phyloP scores from a whole-genome alignment of 306 rosid genomes.

The Benincasa hispida region DNA sequence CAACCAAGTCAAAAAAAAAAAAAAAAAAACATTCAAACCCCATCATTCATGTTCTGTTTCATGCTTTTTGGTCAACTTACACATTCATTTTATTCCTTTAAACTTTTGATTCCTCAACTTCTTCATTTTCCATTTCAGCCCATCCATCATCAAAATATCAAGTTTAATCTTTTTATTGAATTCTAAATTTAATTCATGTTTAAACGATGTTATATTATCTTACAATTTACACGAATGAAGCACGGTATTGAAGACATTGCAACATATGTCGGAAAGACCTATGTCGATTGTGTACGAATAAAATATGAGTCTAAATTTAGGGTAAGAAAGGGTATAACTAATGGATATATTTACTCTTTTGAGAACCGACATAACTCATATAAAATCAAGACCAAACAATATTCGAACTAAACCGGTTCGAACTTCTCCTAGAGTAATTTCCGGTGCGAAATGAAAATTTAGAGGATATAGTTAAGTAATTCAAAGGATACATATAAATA shows the following conservation, averaged over 20 bases:
- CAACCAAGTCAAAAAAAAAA: neutral
- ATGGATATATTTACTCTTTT: neutral
- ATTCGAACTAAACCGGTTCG: neutral
- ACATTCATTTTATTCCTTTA: neutral
- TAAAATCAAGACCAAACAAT: neutral
- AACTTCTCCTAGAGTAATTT: neutral
- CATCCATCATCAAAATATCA: neutral
- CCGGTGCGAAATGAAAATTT: neutral
- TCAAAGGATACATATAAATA: too few relatives aligned
- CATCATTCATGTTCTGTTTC: neutral
- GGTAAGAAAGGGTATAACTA: neutral
- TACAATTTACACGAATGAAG: neutral
- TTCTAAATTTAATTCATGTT: neutral
- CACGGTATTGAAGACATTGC: neutral
- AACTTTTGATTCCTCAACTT: neutral
- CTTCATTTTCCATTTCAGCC: neutral
- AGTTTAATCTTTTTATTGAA: neutral
- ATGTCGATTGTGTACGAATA: neutral
- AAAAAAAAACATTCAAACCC: conserved; percentile 10
- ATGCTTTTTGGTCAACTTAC: neutral
- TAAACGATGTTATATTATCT: too few relatives aligned
- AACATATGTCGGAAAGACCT: neutral
- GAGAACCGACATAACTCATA: too few relatives aligned
- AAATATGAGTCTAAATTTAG: neutral
- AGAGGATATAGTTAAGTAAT: too few relatives aligned